Percentiles rank a stretch among this genome's conserved stretches.
These are phyloP conservation scores for Pyrus betulifolia DNA, from an alignment of 306 rosid genomes.

Conservation along the genomic window DNA sequence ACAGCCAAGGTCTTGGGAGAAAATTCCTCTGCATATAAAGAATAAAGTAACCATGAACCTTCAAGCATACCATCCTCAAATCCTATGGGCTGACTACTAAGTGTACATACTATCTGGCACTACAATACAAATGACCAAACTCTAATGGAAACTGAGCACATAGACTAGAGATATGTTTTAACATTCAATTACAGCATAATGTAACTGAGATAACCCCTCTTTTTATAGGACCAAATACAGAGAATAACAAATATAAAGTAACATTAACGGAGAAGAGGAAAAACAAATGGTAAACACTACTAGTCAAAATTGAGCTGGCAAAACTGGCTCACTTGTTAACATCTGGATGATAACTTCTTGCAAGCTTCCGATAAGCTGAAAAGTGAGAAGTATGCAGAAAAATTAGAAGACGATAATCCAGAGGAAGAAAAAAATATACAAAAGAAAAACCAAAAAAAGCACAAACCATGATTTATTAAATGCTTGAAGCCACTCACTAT, in stretches of 20 bases:
- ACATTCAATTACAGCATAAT: not conserved
- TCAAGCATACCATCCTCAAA: not conserved
- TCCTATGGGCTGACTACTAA: not conserved
- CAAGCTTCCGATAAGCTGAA: slow-evolving; percentile 97
- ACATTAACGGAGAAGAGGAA: slow-evolving; percentile 2
- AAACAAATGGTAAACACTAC: not conserved
- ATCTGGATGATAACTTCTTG: slow-evolving; percentile 90
- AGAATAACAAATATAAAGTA: not conserved
- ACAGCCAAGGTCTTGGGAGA: not conserved
- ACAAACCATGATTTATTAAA: not conserved
- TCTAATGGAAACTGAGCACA: not conserved
- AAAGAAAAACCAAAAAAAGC: not conserved
- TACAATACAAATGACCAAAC: not conserved
- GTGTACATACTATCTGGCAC: not conserved
- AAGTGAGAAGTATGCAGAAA: slow-evolving; percentile 8
- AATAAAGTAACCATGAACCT: not conserved
- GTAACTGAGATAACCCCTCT: not conserved
- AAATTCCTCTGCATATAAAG: not conserved
- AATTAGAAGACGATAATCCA: not conserved
- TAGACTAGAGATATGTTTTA: not conserved
- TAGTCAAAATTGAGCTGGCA: not conserved
- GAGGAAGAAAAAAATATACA: not conserved
- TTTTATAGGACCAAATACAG: not conserved
- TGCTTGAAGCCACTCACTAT: not conserved
- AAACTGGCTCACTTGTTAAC: slow-evolving; percentile 80